Evolutionary conservation across 1,284 basidiomycete species (phyloP).

Genomic region (Phenoliferia sp.): DNA sequence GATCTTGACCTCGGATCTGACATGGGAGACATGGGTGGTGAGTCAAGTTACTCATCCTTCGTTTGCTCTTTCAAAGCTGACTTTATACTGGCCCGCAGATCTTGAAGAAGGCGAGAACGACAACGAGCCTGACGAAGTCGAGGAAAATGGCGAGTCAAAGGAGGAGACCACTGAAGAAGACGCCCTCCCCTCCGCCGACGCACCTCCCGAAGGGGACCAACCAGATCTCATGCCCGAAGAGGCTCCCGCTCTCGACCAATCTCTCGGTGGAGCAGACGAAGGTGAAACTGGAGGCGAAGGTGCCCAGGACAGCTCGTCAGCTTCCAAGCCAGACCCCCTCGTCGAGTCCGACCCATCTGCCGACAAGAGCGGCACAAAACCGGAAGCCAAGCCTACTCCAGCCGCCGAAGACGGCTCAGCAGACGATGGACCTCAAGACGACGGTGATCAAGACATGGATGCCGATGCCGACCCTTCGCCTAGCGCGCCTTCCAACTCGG

Average conservation of each 20-base stretch:
- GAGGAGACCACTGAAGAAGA: conserved; percentile 39
- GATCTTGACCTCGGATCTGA: conserved; percentile 37
- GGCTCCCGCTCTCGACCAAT: conserved; percentile 25
- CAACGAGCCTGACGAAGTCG: conserved; percentile 37
- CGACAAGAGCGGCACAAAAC: conserved; percentile 1
- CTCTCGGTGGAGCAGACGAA: conserved; percentile 36
- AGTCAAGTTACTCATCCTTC: neutral
- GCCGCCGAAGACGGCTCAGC: neutral
- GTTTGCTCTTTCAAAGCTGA: neutral
- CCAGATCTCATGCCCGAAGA: conserved; percentile 20
- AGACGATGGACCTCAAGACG: neutral
- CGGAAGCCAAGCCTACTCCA: conserved; percentile 10
- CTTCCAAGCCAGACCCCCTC: conserved; percentile 47
- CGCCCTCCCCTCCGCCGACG: conserved; percentile 33
- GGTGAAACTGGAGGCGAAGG: conserved; percentile 35
- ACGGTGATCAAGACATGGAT: neutral
- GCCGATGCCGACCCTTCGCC: conserved; percentile 4
- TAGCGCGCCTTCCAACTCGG: conserved; percentile 18
- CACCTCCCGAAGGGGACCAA: conserved; percentile 26
- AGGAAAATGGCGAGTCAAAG: conserved; percentile 38
- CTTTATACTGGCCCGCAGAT: neutral
- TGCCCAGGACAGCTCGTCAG: conserved; percentile 34
- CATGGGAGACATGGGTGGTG: conserved; percentile 33
- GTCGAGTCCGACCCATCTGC: conserved; percentile 5
- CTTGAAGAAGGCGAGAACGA: conserved; percentile 34